A percentile compares a stretch with the other conserved stretches of the same genome.
Evolutionary conservation across 2,329 filamentous ascomycete species (phyloP).

Genomic region (Pseudogymnoascus sp.): DNA sequence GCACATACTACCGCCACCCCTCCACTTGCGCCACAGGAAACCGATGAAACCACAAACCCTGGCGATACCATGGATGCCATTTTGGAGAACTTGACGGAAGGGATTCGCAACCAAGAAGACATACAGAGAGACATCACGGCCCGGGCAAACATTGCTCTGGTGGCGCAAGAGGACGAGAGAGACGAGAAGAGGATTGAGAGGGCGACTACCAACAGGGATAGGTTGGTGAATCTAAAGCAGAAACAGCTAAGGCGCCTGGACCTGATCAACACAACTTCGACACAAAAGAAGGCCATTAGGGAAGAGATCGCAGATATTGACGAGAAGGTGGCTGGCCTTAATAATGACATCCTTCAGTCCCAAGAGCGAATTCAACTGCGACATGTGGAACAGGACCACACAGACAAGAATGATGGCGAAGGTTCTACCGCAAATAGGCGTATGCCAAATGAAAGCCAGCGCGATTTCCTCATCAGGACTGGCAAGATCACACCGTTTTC

Average conservation of each 20-base stretch:
- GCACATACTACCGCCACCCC: not conserved
- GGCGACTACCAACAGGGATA: conserved; percentile 45
- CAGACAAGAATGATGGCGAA: conserved; percentile 36
- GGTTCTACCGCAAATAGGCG: conserved; percentile 48
- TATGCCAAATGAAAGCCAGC: conserved; percentile 71
- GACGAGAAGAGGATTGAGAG: conserved; percentile 58
- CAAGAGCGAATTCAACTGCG: conserved; percentile 72
- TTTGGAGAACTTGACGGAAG: conserved; percentile 56
- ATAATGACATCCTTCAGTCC: conserved; percentile 73
- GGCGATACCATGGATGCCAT: conserved; percentile 25
- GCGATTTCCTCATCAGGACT: conserved; percentile 87
- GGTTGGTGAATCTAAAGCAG: conserved; percentile 58
- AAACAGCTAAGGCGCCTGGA: conserved; percentile 50
- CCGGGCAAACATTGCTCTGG: conserved; percentile 52
- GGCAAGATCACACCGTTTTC: conserved; percentile 97
- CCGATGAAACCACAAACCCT: not conserved
- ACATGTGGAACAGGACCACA: conserved; percentile 45
- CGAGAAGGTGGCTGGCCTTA: conserved; percentile 37
- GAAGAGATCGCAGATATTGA: conserved; percentile 61
- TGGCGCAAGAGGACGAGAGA: conserved; percentile 55
- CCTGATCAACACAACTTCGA: conserved; percentile 17
- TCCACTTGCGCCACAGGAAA: not conserved
- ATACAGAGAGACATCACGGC: conserved; percentile 76
- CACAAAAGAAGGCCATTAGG: conserved; percentile 40
- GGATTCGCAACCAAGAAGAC: conserved; percentile 80